Base-by-base conservation (phyloP, 169 alveolate genomes). In the Plasmodium blacklocki region DNA sequence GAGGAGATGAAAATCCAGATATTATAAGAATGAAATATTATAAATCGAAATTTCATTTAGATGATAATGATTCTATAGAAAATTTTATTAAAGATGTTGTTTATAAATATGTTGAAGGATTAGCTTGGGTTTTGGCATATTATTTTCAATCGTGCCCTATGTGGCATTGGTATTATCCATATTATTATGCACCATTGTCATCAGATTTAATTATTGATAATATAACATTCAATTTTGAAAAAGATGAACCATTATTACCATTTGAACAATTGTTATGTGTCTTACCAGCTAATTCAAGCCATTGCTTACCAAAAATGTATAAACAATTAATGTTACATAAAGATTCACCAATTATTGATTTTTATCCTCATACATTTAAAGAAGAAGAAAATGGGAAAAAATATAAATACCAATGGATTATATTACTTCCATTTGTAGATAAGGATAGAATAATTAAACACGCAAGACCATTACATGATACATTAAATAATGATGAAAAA, bases 91-190 rank as follows among this genome's bases (percentile, higher is more conserved):
- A 78, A 63, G 80, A 89, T 21, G 94, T 94, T 62, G 94, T 94
- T 19, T 59, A 60, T 32, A 85, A 95, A 45, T 99, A 98, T 91
- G 91, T 98, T 47, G 99, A 98, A 93, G 99, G 99, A 32, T 87
- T 99, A 49, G 96, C 97, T 59, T 99, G 99, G 99, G 99, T 97
- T 18, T 88, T 96, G 60, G 63, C 90, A 18, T 96, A 96, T 87
- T 97, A 96, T 80, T 96, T 95, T 85, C 96, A 96, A 88, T 99
- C 99, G 21, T 97, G 99, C 50, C 96, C 96, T 60, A 95, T 98
- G 93, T 99, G 99, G 99, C 97, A 96, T 66, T 99, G 99, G 99
- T 98, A 90, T 95, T 99, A 97, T 92, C 99, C 99, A 19, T 99
- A 93, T 92, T 99, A 98, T 93, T 99, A 98, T 93, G 99, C 99